Evolutionary conservation across 1,284 basidiomycete genomes (phyloP).

Genomic region (Ustilago xerochloae): DNA sequence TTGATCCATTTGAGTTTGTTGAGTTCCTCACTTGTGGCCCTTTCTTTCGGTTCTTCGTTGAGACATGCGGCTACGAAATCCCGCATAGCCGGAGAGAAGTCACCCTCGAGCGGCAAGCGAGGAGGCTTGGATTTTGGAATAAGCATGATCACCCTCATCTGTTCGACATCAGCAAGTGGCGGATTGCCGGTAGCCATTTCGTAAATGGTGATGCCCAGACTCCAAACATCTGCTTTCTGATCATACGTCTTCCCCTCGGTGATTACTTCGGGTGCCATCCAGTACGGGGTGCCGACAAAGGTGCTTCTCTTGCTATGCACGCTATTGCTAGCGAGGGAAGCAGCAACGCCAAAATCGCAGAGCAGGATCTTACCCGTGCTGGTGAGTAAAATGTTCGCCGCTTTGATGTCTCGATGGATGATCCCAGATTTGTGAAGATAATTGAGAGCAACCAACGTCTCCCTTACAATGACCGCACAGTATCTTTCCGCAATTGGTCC

Average conservation of each 20-base stretch:
- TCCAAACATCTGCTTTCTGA: constrained; percentile 59
- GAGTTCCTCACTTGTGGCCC: constrained; percentile 89
- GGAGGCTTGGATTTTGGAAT: constrained; percentile 90
- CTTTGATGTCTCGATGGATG: constrained; percentile 58
- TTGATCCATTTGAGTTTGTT: constrained; percentile 94
- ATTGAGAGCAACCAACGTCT: constrained; percentile 72
- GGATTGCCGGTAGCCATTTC: constrained; percentile 59
- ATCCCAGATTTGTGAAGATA: constrained; percentile 54
- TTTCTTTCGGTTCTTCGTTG: constrained; percentile 82
- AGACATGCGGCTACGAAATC: constrained; percentile 90
- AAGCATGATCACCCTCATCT: constrained; percentile 88
- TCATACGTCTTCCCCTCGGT: constrained; percentile 69
- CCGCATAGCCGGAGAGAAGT: constrained; percentile 81
- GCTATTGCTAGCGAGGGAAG: constrained; percentile 81
- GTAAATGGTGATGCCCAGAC: constrained; percentile 55
- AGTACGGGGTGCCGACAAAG: constrained; percentile 60
- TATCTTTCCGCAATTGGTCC: constrained; percentile 87
- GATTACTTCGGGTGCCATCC: constrained; percentile 63
- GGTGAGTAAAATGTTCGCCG: constrained; percentile 58
- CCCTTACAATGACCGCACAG: constrained; percentile 86
- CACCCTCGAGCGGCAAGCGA: constrained; percentile 79
- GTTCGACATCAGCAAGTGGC: constrained; percentile 71
- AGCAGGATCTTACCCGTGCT: constrained; percentile 44
- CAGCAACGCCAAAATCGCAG: constrained; percentile 71
- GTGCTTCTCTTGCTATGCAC: constrained; percentile 69